Conservation (phyloP, 179 eudicot species). For the Heliamphora ciliata region DNA sequence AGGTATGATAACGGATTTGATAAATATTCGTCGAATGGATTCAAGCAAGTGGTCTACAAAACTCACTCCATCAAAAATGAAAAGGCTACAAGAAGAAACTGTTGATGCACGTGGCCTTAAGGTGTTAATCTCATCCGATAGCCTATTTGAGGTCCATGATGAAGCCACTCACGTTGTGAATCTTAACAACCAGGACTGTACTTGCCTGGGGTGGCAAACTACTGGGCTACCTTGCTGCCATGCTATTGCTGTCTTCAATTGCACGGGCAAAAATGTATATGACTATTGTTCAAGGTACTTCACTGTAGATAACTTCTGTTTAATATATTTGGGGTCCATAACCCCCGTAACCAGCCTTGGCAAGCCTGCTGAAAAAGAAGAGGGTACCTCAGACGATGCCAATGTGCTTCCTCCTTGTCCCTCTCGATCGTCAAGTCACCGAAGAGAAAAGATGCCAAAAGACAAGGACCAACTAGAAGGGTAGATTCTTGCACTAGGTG, state of each 20-base stretch:
- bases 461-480: slow-evolving; percentile 19
- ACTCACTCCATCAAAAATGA: slow-evolving; percentile 41
- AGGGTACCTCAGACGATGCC: slow-evolving; percentile 16
- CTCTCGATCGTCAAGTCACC: slow-evolving; percentile 21
- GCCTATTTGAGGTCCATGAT: slow-evolving; percentile 51
- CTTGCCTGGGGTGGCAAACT: slow-evolving; percentile 62
- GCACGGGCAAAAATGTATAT: slow-evolving; percentile 40
- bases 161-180: slow-evolving; percentile 46
- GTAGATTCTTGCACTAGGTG: slow-evolving; percentile 34
- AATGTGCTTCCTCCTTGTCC: slow-evolving; percentile 40
- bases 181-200: slow-evolving; percentile 38
- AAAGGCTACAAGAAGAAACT: slow-evolving; percentile 27
- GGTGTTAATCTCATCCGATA: slow-evolving; percentile 45
- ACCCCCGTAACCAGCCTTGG: slow-evolving; percentile 40
- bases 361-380: slow-evolving; percentile 18
- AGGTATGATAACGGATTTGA: slow-evolving; percentile 28
- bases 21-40: slow-evolving; percentile 26
- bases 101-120: slow-evolving; percentile 27
- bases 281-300: slow-evolving; percentile 68
- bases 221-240: slow-evolving; percentile 78
- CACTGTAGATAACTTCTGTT: slow-evolving; percentile 53
- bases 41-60: slow-evolving; percentile 35
- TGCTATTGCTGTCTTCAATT: slow-evolving; percentile 64
- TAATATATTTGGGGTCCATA: slow-evolving; percentile 51
- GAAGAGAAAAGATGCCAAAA: slow-evolving; percentile 19